Percentiles rank a stretch among this genome's conserved stretches.
These are phyloP conservation scores for Pseudozyma hubeiensis DNA, from an alignment of 1,284 basidiomycete genomes.

Conservation along the genomic window DNA sequence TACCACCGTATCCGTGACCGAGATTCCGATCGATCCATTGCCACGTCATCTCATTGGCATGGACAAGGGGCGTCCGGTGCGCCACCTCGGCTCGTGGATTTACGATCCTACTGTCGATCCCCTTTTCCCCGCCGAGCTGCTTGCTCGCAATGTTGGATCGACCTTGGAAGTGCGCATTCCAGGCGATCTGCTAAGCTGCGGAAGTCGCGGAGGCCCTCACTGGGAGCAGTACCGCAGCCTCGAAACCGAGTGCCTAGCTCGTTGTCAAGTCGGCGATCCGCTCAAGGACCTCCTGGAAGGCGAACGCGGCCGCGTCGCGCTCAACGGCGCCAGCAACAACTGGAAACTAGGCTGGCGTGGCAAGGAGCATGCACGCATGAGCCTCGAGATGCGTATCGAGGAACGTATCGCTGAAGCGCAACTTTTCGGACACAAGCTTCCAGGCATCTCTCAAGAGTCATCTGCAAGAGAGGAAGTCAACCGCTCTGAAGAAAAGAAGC, in stretches of 20 bases:
- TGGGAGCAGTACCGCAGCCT: conserved; percentile 35
- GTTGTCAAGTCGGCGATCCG: conserved; percentile 32
- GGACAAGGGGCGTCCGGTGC: conserved; percentile 61
- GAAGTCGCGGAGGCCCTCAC: conserved; percentile 22
- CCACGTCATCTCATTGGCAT: conserved; percentile 56
- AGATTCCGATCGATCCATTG: conserved; percentile 35
- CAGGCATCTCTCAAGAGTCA: background rate
- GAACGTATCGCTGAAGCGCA: conserved; percentile 41
- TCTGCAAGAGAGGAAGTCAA: background rate
- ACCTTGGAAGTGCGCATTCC: conserved; percentile 66
- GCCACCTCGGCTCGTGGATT: conserved; percentile 62
- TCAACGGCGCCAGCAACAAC: conserved; percentile 32
- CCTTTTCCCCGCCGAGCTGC: conserved; percentile 62
- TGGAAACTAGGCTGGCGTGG: conserved; percentile 67
- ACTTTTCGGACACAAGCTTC: conserved; percentile 29
- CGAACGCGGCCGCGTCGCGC: conserved; percentile 14
- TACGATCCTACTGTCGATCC: conserved; percentile 61
- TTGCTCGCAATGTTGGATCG: conserved; percentile 63
- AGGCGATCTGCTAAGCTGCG: conserved; percentile 50
- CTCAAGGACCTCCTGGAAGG: conserved; percentile 39
- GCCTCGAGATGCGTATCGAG: conserved; percentile 49
- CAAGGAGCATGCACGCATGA: conserved; percentile 60
- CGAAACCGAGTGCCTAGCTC: conserved; percentile 25
- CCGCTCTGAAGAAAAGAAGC: background rate
- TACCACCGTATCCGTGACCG: conserved; percentile 10